phyloP scores from a whole-genome alignment of 352 stramenopile genomes.

The Pythium brassicae region DNA sequence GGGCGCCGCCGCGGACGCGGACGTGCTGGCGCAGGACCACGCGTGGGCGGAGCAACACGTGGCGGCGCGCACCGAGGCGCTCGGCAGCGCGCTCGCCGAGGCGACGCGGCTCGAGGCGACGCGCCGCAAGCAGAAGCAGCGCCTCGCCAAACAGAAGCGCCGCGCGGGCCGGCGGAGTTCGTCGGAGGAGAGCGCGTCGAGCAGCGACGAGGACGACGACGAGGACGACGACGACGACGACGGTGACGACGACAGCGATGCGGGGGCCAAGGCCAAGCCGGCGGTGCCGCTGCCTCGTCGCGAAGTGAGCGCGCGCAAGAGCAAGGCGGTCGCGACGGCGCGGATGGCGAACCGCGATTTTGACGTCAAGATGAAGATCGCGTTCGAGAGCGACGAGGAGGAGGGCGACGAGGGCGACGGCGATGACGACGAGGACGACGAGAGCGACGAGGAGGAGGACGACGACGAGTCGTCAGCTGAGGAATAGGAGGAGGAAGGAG shows the following conservation, averaged over 20 bases:
- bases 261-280: slow-evolving; percentile 11
- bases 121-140: slow-evolving; percentile 34
- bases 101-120: slow-evolving; percentile 25
- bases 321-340: slow-evolving; percentile 49
- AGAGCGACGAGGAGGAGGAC: slow-evolving; percentile 1
- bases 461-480: no score
- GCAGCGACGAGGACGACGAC: slow-evolving; percentile 11
- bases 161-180: slow-evolving; percentile 16
- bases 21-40: slow-evolving; percentile 38
- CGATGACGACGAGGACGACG: slow-evolving; percentile 7
- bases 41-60: slow-evolving; percentile 44
- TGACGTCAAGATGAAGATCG: slow-evolving; percentile 52
- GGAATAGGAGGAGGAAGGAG: no score
- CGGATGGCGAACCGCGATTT: slow-evolving; percentile 59
- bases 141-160: slow-evolving; percentile 27
- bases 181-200: slow-evolving; percentile 30
- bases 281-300: slow-evolving; percentile 13
- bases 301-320: slow-evolving; percentile 43
- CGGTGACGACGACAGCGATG: slow-evolving; percentile 3
- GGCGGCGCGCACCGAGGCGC: slow-evolving; percentile 30
- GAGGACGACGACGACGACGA: slow-evolving; percentile 18
- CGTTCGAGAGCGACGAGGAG: slow-evolving; percentile 35
- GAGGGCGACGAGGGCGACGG: slow-evolving; percentile 30
- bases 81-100: slow-evolving; percentile 31
- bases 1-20: slow-evolving; percentile 5